Evolutionary conservation across 2,329 filamentous ascomycete species (phyloP).

Genomic region (Pseudogymnoascus verrucosus): DNA sequence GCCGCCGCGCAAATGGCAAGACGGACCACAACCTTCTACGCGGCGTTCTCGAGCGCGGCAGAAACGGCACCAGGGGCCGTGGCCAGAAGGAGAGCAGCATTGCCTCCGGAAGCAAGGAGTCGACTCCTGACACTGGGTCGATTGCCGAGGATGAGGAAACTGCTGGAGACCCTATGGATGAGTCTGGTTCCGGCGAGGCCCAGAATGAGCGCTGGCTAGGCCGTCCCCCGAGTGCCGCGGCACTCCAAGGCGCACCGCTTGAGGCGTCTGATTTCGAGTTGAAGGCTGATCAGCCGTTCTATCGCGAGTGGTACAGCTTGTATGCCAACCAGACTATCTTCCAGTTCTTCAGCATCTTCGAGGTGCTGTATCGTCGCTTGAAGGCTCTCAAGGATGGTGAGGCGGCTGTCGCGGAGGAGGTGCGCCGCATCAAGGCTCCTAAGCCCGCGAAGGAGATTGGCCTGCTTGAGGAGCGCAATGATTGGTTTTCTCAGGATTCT

Average conservation of each 20-base stretch:
- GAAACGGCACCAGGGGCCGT: constrained; percentile 61
- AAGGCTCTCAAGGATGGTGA: constrained; percentile 76
- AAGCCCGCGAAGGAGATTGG: constrained; percentile 81
- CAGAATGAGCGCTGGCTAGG: constrained; percentile 60
- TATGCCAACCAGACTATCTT: constrained; percentile 89
- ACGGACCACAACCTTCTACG: constrained; percentile 72
- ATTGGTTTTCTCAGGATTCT: constrained; percentile 64
- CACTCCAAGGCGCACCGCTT: constrained; percentile 44
- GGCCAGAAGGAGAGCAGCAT: constrained; percentile 72
- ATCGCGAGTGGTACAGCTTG: constrained; percentile 74
- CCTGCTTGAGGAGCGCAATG: constrained; percentile 68
- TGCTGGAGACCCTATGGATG: constrained; percentile 46
- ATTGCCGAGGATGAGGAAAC: constrained; percentile 68
- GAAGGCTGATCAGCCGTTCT: constrained; percentile 73
- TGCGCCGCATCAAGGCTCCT: constrained; percentile 61
- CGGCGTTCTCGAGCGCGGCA: constrained; percentile 71
- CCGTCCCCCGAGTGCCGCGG: constrained; percentile 47
- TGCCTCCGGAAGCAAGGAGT: constrained; percentile 76
- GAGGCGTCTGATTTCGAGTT: constrained; percentile 52
- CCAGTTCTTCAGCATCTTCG: constrained; percentile 90
- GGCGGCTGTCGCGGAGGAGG: constrained; percentile 62
- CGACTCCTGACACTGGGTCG: constrained; percentile 76
- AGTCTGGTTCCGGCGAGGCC: constrained; percentile 49
- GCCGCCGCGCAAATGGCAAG: constrained; percentile 55
- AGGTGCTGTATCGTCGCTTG: constrained; percentile 81